Conservation (phyloP, 2,329 filamentous ascomycete genomes). For the Mycosphaerella sp. region DNA sequence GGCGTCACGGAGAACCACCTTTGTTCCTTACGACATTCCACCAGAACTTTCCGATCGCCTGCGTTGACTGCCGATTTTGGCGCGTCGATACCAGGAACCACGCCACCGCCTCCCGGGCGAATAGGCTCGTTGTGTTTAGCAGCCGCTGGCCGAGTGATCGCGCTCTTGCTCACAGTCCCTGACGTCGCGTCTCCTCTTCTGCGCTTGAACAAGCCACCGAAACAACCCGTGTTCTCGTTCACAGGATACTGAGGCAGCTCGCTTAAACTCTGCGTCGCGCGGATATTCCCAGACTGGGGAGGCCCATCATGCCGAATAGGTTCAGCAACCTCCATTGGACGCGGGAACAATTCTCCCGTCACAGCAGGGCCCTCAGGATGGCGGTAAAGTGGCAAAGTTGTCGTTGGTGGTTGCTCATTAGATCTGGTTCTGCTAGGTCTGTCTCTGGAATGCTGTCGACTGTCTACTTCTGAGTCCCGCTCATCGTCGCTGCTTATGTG, state of each 20-base stretch:
- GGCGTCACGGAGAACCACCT: conserved; percentile 66
- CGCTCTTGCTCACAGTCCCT: conserved; percentile 12
- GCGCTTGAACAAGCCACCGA: conserved; percentile 32
- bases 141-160: conserved; percentile 18
- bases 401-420: neutral
- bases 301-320: conserved; percentile 23
- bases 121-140: conserved; percentile 13
- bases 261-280: conserved; percentile 28
- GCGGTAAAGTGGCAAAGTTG: neutral
- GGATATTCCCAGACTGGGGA: conserved; percentile 29
- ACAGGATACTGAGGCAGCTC: conserved; percentile 23
- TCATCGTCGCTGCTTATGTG: conserved; percentile 5
- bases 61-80: conserved; percentile 75
- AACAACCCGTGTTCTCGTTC: conserved; percentile 24
- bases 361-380: conserved; percentile 11
- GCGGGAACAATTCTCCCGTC: conserved; percentile 30
- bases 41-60: conserved; percentile 66
- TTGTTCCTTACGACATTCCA: conserved; percentile 64
- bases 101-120: conserved; percentile 41
- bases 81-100: conserved; percentile 59
- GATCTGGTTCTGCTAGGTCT: conserved; percentile 1
- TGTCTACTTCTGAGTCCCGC: conserved; percentile 4
- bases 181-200: conserved; percentile 25
- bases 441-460: conserved; percentile 8
- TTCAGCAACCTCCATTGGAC: conserved; percentile 19